A percentile compares a stretch with the other conserved stretches of the same genome.
phyloP scores from a whole-genome alignment of 2,329 filamentous ascomycete genomes.

The Seiridium cupressi region DNA sequence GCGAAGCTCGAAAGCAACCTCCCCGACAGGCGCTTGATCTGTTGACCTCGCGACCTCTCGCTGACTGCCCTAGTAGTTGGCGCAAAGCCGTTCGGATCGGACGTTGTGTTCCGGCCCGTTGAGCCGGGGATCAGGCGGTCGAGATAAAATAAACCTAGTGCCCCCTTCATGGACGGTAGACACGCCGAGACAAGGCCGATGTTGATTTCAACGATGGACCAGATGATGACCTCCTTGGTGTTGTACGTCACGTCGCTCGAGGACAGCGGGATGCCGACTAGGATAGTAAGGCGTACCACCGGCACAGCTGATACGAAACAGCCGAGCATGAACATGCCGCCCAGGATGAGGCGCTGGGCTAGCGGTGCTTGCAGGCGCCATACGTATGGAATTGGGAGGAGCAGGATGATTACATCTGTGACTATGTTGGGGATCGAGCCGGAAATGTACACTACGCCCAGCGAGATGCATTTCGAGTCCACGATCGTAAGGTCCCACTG shows the following conservation, averaged over 20 bases:
- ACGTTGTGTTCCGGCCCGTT: neutral
- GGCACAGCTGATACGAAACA: neutral
- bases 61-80: neutral
- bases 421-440: neutral
- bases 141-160: neutral
- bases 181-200: neutral
- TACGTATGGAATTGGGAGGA: neutral
- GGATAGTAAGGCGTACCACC: neutral
- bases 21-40: neutral
- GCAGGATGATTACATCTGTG: neutral
- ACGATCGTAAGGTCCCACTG: neutral
- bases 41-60: neutral
- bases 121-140: neutral
- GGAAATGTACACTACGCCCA: neutral
- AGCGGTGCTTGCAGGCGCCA: neutral
- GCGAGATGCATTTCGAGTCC: neutral
- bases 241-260: neutral
- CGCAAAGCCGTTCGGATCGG: neutral
- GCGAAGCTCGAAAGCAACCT: neutral
- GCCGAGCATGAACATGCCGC: neutral
- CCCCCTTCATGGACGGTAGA: neutral
- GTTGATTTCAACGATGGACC: neutral
- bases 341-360: neutral
- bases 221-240: neutral
- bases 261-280: neutral